Evolutionary conservation across 2,329 filamentous ascomycete species (phyloP).

Genomic region (Fusarium metavorans): DNA sequence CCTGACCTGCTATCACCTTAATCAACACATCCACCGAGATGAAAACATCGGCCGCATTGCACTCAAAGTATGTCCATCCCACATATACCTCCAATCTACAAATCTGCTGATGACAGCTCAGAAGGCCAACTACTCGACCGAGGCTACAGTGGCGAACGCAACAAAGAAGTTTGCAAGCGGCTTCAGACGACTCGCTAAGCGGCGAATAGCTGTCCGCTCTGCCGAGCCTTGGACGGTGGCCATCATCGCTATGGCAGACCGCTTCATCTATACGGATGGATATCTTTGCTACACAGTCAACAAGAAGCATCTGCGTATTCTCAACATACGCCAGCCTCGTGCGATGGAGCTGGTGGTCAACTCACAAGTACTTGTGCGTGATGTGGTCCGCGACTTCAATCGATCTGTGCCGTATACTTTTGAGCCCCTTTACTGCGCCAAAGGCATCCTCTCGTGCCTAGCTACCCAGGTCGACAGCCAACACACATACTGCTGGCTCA

Average conservation of each 20-base stretch:
- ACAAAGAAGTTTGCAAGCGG: conserved; percentile 36
- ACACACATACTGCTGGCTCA: conserved; percentile 61
- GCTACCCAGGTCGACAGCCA: conserved; percentile 57
- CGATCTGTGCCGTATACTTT: conserved; percentile 58
- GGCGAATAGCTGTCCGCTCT: conserved; percentile 68
- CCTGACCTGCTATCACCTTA: conserved; percentile 63
- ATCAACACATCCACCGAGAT: conserved; percentile 60
- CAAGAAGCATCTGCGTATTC: conserved; percentile 62
- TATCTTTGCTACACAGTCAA: conserved; percentile 71
- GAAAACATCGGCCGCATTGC: conserved; percentile 67
- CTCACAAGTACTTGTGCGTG: conserved; percentile 56
- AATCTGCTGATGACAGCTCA: conserved; percentile 33
- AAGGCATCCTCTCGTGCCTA: conserved; percentile 68
- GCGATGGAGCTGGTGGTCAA: conserved; percentile 67
- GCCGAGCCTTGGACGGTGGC: conserved; percentile 73
- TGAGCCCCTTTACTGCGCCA: conserved; percentile 67
- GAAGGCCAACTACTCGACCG: conserved; percentile 35
- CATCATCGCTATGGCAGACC: conserved; percentile 69
- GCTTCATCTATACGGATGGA: conserved; percentile 73
- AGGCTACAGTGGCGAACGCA: conserved; percentile 36
- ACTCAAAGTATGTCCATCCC: conserved; percentile 63
- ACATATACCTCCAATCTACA: neutral
- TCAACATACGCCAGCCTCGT: conserved; percentile 66
- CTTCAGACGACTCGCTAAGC: conserved; percentile 70
- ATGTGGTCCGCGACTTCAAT: conserved; percentile 51